phyloP scores from a whole-genome alignment of 164 flowering plant genomes.

The Chloranthus sessilifolius region DNA sequence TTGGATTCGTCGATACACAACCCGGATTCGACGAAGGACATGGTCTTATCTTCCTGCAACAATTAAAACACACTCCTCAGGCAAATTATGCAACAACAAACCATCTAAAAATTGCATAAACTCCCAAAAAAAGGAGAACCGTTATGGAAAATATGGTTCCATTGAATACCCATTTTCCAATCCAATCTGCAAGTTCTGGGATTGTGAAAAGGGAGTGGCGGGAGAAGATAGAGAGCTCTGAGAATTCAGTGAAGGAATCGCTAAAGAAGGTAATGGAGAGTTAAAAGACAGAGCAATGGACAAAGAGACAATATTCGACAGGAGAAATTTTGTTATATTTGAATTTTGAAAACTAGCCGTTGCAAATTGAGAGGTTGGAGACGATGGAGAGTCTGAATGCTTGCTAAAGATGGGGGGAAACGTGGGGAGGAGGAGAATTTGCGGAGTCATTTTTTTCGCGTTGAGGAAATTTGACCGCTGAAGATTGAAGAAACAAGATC shows the following conservation, averaged over 20 bases:
- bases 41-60: slow-evolving; percentile 76
- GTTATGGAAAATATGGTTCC: too few species aligned
- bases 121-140: slow-evolving; percentile 5
- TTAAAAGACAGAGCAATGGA: slow-evolving; percentile 44
- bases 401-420: slow-evolving; percentile 15
- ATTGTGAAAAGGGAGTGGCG: slow-evolving; percentile 82
- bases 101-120: slow-evolving; percentile 2
- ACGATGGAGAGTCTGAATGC: slow-evolving; percentile 8
- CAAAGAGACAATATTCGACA: slow-evolving; percentile 46
- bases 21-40: slow-evolving; percentile 89
- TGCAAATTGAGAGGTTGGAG: slow-evolving; percentile 12
- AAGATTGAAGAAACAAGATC: neutral
- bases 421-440: slow-evolving; percentile 24
- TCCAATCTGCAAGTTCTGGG: slow-evolving; percentile 67
- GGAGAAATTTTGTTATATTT: slow-evolving; percentile 14
- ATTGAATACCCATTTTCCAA: slow-evolving; percentile 65
- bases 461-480: neutral
- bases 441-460: slow-evolving; percentile 25
- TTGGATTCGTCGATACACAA: slow-evolving; percentile 78
- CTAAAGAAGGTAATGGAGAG: slow-evolving; percentile 55
- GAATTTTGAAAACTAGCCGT: slow-evolving; percentile 10
- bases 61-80: neutral
- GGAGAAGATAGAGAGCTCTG: slow-evolving; percentile 29
- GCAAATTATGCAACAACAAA: neutral
- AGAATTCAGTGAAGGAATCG: slow-evolving; percentile 69